Base-by-base conservation (phyloP, 805 yeast genomes). In the Candida manassasensis region DNA sequence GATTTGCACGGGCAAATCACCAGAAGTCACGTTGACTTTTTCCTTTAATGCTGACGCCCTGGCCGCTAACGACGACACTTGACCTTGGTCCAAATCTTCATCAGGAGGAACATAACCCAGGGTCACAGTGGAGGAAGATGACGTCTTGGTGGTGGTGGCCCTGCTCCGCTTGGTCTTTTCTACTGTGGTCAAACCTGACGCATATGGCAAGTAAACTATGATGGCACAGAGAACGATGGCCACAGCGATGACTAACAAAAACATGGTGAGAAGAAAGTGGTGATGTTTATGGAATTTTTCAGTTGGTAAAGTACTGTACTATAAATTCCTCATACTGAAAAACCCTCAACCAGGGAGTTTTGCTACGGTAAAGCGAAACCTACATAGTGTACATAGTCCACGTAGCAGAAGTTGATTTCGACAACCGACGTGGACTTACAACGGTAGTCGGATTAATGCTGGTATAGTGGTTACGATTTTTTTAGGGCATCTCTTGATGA, bases 111-210 rank as follows among this genome's bases (percentile, higher is more conserved):
- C 43, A 44, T 67, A 67, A 2, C 68, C 71, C 18, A 50, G 36
- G 8, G 29, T 21, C 4, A 14, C 12, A 16, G 27, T 8, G 3
- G 30, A 21, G 7, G 28, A 14, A 19, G 11, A 15, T 13, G 31
- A 11, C 16, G 19, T 24, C 28, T 27, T 38, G 28, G 16, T 27
- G 37, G 34, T 24, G 34, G 14, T 19, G 26, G n/a, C 34, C 37
- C 35, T 44, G 34, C 48, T 50, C 22, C 34, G 47, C 32, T 49
- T 50, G 12, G 59, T 54, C 8, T 65, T 44, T 33, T 65, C 61
- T 43, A 67, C 59, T 3, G 61, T 54, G 3, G 78, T 74, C 32
- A 77, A 50, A 3, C 79, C 79, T 4, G 76, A 67, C 10, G 70
- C 42, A 34, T 68, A 55, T 4, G 84, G 84, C 22, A 77, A 63